These are phyloP conservation scores for Corrigiola litoralis DNA, from an alignment of 179 eudicot genomes.

Conservation along the genomic window DNA sequence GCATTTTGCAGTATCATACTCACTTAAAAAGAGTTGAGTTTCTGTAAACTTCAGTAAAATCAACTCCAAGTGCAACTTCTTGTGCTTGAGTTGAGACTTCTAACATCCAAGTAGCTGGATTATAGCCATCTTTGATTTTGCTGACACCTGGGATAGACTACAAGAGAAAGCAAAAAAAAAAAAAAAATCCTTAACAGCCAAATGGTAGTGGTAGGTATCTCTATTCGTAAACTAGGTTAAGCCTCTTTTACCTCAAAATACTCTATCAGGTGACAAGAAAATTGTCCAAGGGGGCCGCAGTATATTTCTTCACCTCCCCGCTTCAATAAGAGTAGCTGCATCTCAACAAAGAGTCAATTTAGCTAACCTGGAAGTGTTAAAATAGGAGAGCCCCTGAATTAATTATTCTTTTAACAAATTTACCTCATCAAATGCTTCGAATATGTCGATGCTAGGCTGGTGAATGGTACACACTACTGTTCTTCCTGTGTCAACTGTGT, in stretches of 20 bases:
- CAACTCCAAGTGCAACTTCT: constrained; percentile 24
- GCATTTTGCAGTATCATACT: too few species aligned
- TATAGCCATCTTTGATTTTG: constrained; percentile 26
- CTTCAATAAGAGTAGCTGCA: constrained; percentile 26
- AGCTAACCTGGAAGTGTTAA: neutral
- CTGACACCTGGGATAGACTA: constrained; percentile 28
- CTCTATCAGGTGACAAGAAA: constrained; percentile 16
- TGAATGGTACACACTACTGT: constrained; percentile 42
- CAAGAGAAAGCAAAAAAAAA: neutral
- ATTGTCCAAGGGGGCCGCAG: constrained; percentile 28
- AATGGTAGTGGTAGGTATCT: neutral
- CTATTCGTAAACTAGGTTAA: neutral
- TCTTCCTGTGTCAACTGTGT: constrained; percentile 37
- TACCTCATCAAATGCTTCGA: constrained; percentile 41
- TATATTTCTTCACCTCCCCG: constrained; percentile 31
- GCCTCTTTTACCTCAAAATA: constrained; percentile 24
- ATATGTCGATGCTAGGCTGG: constrained; percentile 40
- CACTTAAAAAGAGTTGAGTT: constrained; percentile 8
- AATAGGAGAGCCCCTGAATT: neutral
- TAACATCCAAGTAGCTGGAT: constrained; percentile 41
- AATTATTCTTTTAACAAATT: neutral
- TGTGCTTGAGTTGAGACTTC: constrained; percentile 23
- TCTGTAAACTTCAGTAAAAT: constrained; percentile 22
- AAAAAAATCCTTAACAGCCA: neutral
- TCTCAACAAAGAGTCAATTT: neutral